Percentiles rank a stretch among this genome's conserved stretches.
These are phyloP conservation scores for Spathaspora girioi DNA, from an alignment of 805 yeast species.

Conservation along the genomic window DNA sequence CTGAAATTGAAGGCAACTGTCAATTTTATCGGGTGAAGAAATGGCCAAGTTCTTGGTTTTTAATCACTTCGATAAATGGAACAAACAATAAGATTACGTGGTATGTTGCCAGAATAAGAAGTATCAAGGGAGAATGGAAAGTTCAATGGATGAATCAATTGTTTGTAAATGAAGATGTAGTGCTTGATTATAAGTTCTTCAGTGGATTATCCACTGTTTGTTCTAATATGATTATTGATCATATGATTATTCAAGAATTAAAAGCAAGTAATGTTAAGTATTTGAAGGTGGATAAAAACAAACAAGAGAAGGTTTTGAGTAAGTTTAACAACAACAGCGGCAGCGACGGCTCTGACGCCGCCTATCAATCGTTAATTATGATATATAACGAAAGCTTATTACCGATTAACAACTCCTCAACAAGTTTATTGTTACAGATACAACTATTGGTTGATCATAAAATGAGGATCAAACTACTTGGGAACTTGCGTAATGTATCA, in stretches of 20 bases:
- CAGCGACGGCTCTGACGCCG: conserved; percentile 1
- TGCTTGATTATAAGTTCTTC: conserved; percentile 28
- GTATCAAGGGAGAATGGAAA: conserved; percentile 52
- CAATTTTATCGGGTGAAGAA: conserved; percentile 46
- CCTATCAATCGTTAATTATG: conserved; percentile 22
- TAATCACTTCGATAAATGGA: conserved; percentile 39
- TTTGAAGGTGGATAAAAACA: conserved; percentile 19
- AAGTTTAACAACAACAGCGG: conserved; percentile 13
- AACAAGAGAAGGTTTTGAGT: conserved; percentile 13
- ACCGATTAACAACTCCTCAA: conserved; percentile 31
- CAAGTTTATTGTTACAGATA: conserved; percentile 29
- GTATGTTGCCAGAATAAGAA: conserved; percentile 52
- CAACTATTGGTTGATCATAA: conserved; percentile 17
- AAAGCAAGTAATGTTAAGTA: conserved; percentile 35
- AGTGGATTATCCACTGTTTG: conserved; percentile 38
- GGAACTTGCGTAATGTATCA: conserved; percentile 23
- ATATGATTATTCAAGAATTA: conserved; percentile 51
- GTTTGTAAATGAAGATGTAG: conserved; percentile 4
- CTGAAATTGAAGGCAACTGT: conserved; percentile 6
- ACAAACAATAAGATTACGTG: conserved; percentile 37
- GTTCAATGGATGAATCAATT: conserved; percentile 47
- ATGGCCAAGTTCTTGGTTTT: conserved; percentile 59
- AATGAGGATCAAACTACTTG: conserved; percentile 23
- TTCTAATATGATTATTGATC: conserved; percentile 47
- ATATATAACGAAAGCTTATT: conserved; percentile 24